Percentiles rank a stretch among this genome's conserved stretches.
Conservation (phyloP, 768 basidiomycete species). For the Podaxis pistillaris region DNA sequence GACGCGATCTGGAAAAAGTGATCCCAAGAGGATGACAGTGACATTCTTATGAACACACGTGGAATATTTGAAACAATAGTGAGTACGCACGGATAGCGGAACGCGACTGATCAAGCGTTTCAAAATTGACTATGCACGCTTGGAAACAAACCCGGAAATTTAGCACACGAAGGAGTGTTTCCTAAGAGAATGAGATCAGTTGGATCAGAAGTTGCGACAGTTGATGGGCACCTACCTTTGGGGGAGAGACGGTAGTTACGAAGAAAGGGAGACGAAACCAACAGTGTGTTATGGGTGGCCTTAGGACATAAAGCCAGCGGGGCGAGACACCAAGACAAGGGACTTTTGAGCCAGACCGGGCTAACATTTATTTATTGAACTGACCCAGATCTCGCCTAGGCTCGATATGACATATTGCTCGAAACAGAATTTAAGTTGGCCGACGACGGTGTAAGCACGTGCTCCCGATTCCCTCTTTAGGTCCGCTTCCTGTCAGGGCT, state of each 20-base stretch:
- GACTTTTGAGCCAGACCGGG: not conserved
- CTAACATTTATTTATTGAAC: conserved; percentile 7
- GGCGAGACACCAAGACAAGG: conserved; percentile 1
- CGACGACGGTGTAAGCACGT: conserved; percentile 1
- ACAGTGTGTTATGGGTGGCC: not conserved
- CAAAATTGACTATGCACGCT: not conserved
- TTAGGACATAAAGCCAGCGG: conserved; percentile 4
- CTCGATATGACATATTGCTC: conserved; percentile 12
- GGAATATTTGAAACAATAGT: not conserved
- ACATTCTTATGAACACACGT: not conserved
- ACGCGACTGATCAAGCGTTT: conserved; percentile 4
- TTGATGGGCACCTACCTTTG: not conserved
- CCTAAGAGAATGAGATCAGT: conserved; percentile 8
- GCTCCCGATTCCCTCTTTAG: not conserved
- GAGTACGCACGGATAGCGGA: not conserved
- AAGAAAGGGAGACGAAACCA: conserved; percentile 4
- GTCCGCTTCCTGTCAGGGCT: not conserved
- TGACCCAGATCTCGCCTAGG: conserved; percentile 13
- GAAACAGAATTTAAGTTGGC: conserved; percentile 9
- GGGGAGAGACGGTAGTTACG: not conserved
- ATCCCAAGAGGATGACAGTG: not conserved
- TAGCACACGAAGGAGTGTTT: conserved; percentile 4
- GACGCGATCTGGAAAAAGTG: conserved; percentile 2
- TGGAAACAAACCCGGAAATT: not conserved
- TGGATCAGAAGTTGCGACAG: not conserved